A percentile compares a stretch with the other conserved stretches of the same genome.
Conservation (phyloP, 768 basidiomycete species). For the Imleria badia region DNA sequence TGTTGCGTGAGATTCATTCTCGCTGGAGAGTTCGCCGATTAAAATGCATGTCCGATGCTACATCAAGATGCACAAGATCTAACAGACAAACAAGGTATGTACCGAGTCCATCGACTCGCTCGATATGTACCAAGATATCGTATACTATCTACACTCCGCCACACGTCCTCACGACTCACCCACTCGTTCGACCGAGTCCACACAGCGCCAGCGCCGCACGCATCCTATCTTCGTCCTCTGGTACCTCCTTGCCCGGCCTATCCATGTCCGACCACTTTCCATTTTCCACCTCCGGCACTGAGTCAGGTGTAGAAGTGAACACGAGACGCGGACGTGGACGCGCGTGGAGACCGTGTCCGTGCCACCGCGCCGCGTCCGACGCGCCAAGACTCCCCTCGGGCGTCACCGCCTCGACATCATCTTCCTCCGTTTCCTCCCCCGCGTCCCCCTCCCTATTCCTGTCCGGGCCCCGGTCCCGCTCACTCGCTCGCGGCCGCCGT, state of each 20-base stretch:
- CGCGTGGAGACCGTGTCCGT: slow-evolving; percentile 12
- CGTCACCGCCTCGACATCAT: slow-evolving; percentile 64
- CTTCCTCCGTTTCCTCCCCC: slow-evolving; percentile 45
- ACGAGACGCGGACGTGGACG: slow-evolving; percentile 1
- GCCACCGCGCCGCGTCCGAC: slow-evolving; percentile 43
- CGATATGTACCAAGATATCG: slow-evolving; percentile 13
- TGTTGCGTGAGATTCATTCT: no score
- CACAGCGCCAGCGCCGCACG: slow-evolving; percentile 67
- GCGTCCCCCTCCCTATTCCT: background rate
- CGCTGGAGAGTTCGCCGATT: no score
- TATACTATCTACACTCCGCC: slow-evolving; percentile 4
- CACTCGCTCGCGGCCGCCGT: slow-evolving; percentile 4
- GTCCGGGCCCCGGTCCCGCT: slow-evolving; percentile 3
- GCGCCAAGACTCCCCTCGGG: slow-evolving; percentile 52
- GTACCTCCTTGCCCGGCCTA: slow-evolving; percentile 8
- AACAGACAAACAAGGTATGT: background rate
- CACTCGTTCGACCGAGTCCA: slow-evolving; percentile 41
- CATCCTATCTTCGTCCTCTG: slow-evolving; percentile 66
- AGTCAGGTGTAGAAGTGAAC: background rate
- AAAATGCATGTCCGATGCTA: no score
- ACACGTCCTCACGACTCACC: slow-evolving; percentile 4
- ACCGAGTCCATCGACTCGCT: slow-evolving; percentile 3
- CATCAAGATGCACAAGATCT: background rate
- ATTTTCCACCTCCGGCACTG: background rate
- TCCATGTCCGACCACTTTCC: slow-evolving; percentile 1